Conservation (phyloP, 2,329 filamentous ascomycete genomes). For the Aquanectria penicillioides region DNA sequence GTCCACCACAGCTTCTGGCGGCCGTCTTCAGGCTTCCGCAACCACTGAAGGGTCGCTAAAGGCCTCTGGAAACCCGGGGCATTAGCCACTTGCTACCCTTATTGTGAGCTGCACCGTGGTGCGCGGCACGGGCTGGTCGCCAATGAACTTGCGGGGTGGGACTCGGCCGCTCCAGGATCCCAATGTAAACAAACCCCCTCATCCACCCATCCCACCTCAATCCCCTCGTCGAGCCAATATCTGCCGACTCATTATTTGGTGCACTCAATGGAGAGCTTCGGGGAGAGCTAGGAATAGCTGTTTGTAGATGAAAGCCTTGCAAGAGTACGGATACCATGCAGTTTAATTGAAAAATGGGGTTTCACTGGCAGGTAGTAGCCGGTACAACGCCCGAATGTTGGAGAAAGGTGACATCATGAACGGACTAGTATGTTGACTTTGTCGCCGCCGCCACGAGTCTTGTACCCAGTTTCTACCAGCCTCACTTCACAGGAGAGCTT, state of each 20-base stretch:
- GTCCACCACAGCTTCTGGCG: background rate
- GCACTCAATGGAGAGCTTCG: no score
- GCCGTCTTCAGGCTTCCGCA: background rate
- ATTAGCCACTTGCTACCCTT: background rate
- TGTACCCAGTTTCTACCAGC: no score
- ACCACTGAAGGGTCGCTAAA: constrained; percentile 3
- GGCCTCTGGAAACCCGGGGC: background rate
- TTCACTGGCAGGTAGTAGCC: no score
- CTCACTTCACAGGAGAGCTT: no score
- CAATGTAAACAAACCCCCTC: constrained; percentile 18
- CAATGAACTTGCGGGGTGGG: constrained; percentile 4
- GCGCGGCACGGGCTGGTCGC: background rate
- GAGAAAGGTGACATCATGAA: no score
- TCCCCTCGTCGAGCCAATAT: background rate
- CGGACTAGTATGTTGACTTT: no score
- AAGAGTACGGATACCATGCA: no score
- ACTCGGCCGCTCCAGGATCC: background rate
- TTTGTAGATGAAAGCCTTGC: no score
- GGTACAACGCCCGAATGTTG: no score
- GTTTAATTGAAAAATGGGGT: no score
- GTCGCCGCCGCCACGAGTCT: no score
- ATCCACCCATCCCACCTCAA: background rate
- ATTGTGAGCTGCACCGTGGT: background rate
- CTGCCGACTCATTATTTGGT: background rate
- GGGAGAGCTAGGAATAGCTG: no score